Percentiles rank a stretch among this genome's conserved stretches.
Conservation (phyloP, 352 stramenopile genomes). For the Globisporangium okanoganense region DNA sequence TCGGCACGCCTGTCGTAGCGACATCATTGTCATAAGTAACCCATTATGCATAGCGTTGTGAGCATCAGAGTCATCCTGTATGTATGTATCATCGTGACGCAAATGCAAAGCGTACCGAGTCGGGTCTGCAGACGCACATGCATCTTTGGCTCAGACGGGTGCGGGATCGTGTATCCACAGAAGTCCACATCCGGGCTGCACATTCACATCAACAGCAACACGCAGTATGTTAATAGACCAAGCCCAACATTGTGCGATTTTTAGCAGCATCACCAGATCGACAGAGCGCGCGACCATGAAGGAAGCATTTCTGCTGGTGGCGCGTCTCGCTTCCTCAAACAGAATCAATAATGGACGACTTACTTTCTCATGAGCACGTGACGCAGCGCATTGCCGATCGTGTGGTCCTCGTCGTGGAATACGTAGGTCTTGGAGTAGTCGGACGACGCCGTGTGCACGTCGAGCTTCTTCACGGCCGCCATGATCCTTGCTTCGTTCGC, state of each 20-base stretch:
- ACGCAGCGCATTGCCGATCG: slow-evolving; percentile 88
- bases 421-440: slow-evolving; percentile 87
- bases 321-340: background rate
- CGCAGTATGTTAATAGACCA: background rate
- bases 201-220: slow-evolving; percentile 6
- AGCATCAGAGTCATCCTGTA: background rate
- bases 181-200: slow-evolving; percentile 89
- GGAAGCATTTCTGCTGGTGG: background rate
- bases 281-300: background rate
- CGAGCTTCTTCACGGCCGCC: slow-evolving; percentile 61
- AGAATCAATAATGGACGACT: slow-evolving; percentile 15
- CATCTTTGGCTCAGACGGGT: slow-evolving; percentile 94
- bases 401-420: slow-evolving; percentile 90
- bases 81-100: background rate
- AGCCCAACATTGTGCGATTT: background rate
- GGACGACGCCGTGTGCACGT: slow-evolving; percentile 74
- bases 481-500: slow-evolving; percentile 11
- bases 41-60: no score
- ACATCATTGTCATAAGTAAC: background rate
- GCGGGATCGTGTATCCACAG: slow-evolving; percentile 94
- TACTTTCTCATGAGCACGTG: slow-evolving; percentile 91
- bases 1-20: slow-evolving; percentile 35
- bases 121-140: slow-evolving; percentile 91
- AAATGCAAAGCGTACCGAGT: slow-evolving; percentile 32
- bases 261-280: background rate